Base-by-base conservation (phyloP, 2,329 filamentous ascomycete genomes). In the Fusarium decemcellulare region DNA sequence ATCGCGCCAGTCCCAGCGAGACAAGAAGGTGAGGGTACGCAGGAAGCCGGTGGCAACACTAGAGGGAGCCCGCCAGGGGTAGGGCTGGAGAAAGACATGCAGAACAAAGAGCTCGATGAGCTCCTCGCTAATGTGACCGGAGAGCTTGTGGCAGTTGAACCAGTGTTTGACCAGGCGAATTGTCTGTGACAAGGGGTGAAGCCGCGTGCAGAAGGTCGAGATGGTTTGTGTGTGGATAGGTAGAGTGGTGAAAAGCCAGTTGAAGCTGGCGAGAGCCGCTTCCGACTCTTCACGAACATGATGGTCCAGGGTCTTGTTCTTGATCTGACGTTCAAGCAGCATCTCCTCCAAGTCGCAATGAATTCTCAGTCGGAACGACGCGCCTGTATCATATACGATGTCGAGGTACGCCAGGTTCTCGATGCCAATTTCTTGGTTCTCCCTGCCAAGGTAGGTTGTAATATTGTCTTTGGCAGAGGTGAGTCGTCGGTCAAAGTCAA, bases 1-100 rank as follows among this genome's bases (percentile, higher is more conserved):
- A 8, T 90, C 85, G 30, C 93, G 89, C 96, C 96, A 99, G 78
- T 98, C 94, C 94, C 96, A 99, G 43, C 90, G 87, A 2, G 94
- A 90, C 14, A 99, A 84, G 78, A 95, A 92, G 34, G 91, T 83
- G 2, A 99, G 83, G 1, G 93, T 93, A 23, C 95, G 90, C 30
- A 97, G 81, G 76, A 99, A 95, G 6, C 93, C 96, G 0, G 92
- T 91, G 72, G 90, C 90, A 10, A 91, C 85, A 72, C 91, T 95
- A 0, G 92, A 92, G 0, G 97, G 95, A 0, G 87, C 83, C 39
- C 87, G 82, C 92, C 93, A 98, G 0, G 96, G 94, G 70, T 93
- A 90, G 0, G 94, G 92, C 51, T 92, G 89, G 9, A 96, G 83
- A 81, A 98, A 99, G 15, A 90, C 89, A 54, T 91, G 90, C 4